phyloP scores from a whole-genome alignment of 805 yeast genomes.

The Saccharomycopsis capsularis region DNA sequence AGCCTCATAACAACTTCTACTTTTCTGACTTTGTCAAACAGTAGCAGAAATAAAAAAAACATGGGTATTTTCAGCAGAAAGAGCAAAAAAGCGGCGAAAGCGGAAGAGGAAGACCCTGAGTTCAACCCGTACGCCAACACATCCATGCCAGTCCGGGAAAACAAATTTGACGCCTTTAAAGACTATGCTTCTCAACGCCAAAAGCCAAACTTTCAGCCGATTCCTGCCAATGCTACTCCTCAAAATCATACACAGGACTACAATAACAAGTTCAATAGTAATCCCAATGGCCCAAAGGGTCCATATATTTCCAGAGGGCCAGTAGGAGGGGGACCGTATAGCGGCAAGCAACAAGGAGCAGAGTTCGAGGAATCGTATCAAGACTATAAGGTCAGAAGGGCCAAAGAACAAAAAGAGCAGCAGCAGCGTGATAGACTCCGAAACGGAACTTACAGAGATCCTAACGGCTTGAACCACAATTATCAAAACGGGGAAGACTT shows the following conservation, averaged over 20 bases:
- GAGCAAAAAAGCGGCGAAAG: not conserved
- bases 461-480: not conserved
- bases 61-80: not conserved
- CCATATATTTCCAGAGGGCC: not conserved
- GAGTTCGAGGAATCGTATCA: slow-evolving; percentile 18
- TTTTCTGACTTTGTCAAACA: too few species aligned
- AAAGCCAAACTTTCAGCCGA: not conserved
- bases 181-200: slow-evolving; percentile 8
- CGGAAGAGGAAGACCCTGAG: not conserved
- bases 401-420: slow-evolving; percentile 5
- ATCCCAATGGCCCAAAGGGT: not conserved
- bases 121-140: not conserved
- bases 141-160: not conserved
- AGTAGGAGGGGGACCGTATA: not conserved
- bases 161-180: slow-evolving; percentile 15
- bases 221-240: not conserved
- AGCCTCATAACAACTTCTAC: too few species aligned
- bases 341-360: not conserved
- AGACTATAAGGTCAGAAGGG: slow-evolving; percentile 16
- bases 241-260: not conserved
- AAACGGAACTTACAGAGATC: not conserved
- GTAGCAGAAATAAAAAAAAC: too few species aligned
- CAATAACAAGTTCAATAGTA: slow-evolving; percentile 1
- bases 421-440: not conserved
- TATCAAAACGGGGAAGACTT: not conserved